Base-by-base conservation (phyloP, 108 stramenopile genomes). In the Aurantiochytrium sp. region DNA sequence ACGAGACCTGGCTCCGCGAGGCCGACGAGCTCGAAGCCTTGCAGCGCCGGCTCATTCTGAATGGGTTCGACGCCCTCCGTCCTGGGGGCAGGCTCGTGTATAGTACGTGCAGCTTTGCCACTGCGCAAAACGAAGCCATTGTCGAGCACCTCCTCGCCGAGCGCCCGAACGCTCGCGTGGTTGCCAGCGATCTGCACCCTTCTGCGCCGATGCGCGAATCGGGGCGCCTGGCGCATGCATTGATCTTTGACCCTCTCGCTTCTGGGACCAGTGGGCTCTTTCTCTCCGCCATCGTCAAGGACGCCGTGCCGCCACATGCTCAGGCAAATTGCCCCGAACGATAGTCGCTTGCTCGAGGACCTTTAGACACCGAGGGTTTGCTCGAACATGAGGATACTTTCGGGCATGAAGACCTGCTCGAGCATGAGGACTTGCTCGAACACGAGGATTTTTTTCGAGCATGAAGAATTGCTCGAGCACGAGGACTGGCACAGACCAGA, bases 201-300 rank as follows among this genome's bases (percentile, higher is more conserved):
- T 34, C 34, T 10, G 73, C 32, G n/a, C 73, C 73, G 0, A 12
- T 17, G 39, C 73, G 73, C 12, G 8, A 21, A 0, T 48, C 42
- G 1, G 24, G 30, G 17, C 42, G 45, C 2, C 17, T 81, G 17
- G 24, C 73, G n/a, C 6, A 17, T 6, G 15, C 73, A 1, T 24
- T 41, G 73, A 12, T 48, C 30, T 48, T 81, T 41, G 73, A 81
- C 2, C 73, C 73, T 12, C 36, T 21, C 12, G 30, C 36, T 21
- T 81, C 73, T 27, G 21, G 24, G 27, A 81, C 73, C 19, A 81
- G 73, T 81, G 73, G 73, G n/a, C 45, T 81, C 24, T 81, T 81
- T 65, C 59, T 65, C 34, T 30, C 34, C 10, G 59, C 59, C 34
- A 27, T 65, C 22, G 59, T 65, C 32, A 65, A 34, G 4, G 50